Conservation (phyloP, 129 eudicot species). For the Glebionis coronaria region DNA sequence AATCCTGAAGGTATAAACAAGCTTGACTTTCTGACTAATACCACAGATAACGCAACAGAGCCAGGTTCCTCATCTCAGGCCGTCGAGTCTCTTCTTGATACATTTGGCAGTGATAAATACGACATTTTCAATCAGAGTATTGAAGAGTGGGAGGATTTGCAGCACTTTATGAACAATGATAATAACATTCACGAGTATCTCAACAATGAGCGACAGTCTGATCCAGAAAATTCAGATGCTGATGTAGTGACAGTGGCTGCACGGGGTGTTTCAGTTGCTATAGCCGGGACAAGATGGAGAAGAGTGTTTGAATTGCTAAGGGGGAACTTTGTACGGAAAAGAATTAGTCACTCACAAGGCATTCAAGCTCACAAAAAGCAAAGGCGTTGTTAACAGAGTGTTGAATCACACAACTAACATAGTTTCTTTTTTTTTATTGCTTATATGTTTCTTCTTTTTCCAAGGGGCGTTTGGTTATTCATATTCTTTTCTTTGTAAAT, state of each 20-base stretch:
- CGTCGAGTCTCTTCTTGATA: neutral
- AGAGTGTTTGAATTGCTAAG: constrained; percentile 20
- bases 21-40: neutral
- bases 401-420: neutral
- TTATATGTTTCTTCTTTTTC: constrained; percentile 7
- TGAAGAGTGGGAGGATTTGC: neutral
- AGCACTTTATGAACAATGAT: neutral
- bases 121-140: neutral
- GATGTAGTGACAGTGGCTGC: neutral
- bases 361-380: constrained; percentile 31
- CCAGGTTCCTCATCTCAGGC: constrained; percentile 22
- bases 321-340: constrained; percentile 25
- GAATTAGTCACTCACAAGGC: constrained; percentile 24
- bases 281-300: constrained; percentile 25
- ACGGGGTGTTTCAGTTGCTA: neutral
- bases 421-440: neutral
- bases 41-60: neutral
- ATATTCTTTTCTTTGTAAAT: constrained; percentile 7
- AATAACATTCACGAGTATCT: constrained; percentile 11
- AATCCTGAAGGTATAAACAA: constrained; percentile 3
- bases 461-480: neutral
- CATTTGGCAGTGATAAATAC: neutral
- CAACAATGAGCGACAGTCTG: constrained; percentile 10
- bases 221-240: constrained; percentile 16
- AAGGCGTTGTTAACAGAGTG: constrained; percentile 17